Evolutionary conservation across 805 yeast species (phyloP).

Genomic region (Saccharomycopsis fibuligera): DNA sequence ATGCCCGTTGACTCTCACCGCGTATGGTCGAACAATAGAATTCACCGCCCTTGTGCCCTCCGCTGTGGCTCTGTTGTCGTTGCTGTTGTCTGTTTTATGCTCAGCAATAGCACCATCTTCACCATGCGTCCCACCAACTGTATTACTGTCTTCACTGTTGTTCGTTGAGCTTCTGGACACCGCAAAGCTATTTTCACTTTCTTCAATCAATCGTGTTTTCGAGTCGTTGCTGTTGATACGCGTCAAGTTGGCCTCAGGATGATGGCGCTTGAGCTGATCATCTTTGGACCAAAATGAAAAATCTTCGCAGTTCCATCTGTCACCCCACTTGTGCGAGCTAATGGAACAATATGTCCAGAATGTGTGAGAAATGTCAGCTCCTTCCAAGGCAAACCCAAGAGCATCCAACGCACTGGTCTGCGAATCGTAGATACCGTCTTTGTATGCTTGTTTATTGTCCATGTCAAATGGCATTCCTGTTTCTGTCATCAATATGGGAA

Average conservation of each 20-base stretch:
- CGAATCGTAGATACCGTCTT: conserved; percentile 56
- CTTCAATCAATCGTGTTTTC: too few relatives aligned
- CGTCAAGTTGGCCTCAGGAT: too few relatives aligned
- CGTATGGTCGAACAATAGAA: conserved; percentile 75
- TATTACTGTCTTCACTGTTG: not conserved
- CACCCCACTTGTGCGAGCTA: conserved; percentile 83
- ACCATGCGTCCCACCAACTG: not conserved
- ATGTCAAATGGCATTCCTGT: conserved; percentile 98
- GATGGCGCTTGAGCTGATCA: conserved; percentile 30
- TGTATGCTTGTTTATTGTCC: conserved; percentile 73
- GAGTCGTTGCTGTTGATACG: too few relatives aligned
- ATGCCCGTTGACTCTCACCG: conserved; percentile 56
- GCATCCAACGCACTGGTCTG: conserved; percentile 87
- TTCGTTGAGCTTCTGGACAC: not conserved
- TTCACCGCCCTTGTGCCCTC: conserved; percentile 70
- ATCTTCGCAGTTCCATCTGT: conserved; percentile 90
- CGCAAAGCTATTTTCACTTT: not conserved
- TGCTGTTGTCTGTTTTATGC: not conserved
- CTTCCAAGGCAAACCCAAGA: conserved; percentile 69
- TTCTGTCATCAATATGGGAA: conserved; percentile 82
- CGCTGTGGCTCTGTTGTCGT: conserved; percentile 16
- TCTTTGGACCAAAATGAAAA: conserved; percentile 79
- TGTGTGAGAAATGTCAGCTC: conserved; percentile 62
- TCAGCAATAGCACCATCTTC: too few relatives aligned
- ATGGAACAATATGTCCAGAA: conserved; percentile 78